A percentile compares a stretch with the other conserved stretches of the same genome.
phyloP scores from a whole-genome alignment of 140 eudicot species.

The Cichorium intybus region DNA sequence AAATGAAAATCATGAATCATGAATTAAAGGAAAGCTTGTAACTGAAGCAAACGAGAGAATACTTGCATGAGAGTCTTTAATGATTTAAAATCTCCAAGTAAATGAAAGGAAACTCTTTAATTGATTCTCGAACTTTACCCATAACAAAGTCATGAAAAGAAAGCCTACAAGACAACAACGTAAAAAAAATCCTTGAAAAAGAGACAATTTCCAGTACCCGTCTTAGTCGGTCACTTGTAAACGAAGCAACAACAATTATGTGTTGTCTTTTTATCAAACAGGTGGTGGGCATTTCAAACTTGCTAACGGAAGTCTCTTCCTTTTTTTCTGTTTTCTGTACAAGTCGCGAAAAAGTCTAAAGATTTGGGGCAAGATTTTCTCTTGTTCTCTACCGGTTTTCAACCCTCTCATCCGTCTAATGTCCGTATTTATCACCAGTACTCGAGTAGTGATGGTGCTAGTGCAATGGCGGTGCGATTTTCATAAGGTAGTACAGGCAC shows the following conservation, averaged over 20 bases:
- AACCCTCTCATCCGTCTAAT: constrained; percentile 18
- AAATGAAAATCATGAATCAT: no score
- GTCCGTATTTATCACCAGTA: constrained; percentile 16
- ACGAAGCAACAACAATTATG: constrained; percentile 43
- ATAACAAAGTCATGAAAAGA: constrained; percentile 23
- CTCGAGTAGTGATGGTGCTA: no score
- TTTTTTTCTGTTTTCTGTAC: not conserved
- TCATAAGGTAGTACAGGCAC: no score
- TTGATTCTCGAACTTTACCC: constrained; percentile 40
- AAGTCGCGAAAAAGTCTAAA: not conserved
- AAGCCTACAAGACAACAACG: constrained; percentile 6
- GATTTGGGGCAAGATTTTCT: constrained; percentile 28
- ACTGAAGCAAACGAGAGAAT: constrained; percentile 45
- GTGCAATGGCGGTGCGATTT: no score
- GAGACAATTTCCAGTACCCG: constrained; percentile 14
- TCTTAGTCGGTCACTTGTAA: constrained; percentile 47
- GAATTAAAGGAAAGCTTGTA: constrained; percentile 37
- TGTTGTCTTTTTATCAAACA: constrained; percentile 14
- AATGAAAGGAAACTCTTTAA: constrained; percentile 32
- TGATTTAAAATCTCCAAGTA: constrained; percentile 27
- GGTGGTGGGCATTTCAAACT: constrained; percentile 27
- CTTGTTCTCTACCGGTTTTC: constrained; percentile 17
- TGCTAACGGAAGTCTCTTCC: not conserved
- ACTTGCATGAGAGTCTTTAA: constrained; percentile 35
- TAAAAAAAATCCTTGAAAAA: constrained; percentile 20